Evolutionary conservation across 257 asterid species (phyloP).

Genomic region (Primulina eburnea): DNA sequence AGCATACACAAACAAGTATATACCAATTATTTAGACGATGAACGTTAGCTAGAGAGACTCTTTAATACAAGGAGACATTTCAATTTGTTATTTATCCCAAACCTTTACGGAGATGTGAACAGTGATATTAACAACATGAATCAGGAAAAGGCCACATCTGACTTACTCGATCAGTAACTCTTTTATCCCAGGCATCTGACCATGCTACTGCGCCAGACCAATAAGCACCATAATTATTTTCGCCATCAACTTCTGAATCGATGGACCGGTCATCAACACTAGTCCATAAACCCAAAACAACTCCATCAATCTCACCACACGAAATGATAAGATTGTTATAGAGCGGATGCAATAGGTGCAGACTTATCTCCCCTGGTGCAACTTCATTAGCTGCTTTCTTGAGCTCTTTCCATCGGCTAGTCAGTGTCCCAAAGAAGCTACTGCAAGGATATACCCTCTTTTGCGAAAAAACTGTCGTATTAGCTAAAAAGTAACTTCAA

Average conservation of each 20-base stretch:
- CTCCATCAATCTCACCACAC: slow-evolving; percentile 97
- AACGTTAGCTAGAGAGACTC: neutral
- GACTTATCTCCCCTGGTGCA: slow-evolving; percentile 38
- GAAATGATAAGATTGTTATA: slow-evolving; percentile 41
- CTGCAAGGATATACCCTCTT: slow-evolving; percentile 96
- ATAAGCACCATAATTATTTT: slow-evolving; percentile 69
- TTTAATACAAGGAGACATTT: neutral
- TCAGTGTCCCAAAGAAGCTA: slow-evolving; percentile 69
- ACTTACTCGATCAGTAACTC: slow-evolving; percentile 86
- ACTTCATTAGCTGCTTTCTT: slow-evolving; percentile 43
- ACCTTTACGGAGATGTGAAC: slow-evolving; percentile 13
- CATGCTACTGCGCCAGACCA: slow-evolving; percentile 96
- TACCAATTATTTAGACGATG: neutral
- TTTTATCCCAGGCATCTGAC: slow-evolving; percentile 97
- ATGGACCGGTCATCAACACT: slow-evolving; percentile 51
- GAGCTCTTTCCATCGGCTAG: slow-evolving; percentile 48
- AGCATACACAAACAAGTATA: slow-evolving; percentile 11
- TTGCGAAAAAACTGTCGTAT: slow-evolving; percentile 41
- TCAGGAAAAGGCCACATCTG: slow-evolving; percentile 17
- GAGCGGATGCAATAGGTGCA: slow-evolving; percentile 59
- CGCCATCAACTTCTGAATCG: slow-evolving; percentile 67
- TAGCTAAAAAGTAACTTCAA: slow-evolving; percentile 40
- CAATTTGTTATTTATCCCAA: neutral
- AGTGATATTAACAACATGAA: slow-evolving; percentile 12
- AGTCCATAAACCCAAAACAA: slow-evolving; percentile 83